These are phyloP conservation scores for Diaporthe sp. DNA, from an alignment of 2,329 filamentous ascomycete genomes.

Conservation along the genomic window DNA sequence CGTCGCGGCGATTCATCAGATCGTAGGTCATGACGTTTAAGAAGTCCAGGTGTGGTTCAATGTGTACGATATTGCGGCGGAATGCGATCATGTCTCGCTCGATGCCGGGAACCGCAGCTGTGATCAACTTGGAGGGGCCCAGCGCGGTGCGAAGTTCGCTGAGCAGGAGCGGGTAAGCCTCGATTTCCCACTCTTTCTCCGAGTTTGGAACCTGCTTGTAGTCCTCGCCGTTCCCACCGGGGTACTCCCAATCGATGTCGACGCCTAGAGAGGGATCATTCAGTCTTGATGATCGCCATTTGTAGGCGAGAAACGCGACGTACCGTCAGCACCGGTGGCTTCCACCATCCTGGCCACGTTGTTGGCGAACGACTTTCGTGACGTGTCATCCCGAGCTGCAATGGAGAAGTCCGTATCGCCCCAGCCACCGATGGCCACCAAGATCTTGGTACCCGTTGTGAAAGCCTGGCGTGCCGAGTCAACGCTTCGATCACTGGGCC, in stretches of 20 bases:
- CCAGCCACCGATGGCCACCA: conserved; percentile 83
- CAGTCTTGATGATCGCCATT: conserved; percentile 37
- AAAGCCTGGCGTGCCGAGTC: conserved; percentile 63
- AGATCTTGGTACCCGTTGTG: conserved; percentile 68
- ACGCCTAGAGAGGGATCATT: conserved; percentile 48
- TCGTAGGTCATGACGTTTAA: conserved; percentile 73
- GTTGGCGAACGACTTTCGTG: conserved; percentile 71
- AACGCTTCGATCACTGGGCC: conserved; percentile 69
- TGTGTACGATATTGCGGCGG: conserved; percentile 66
- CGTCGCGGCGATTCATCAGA: conserved; percentile 80
- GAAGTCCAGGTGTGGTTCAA: conserved; percentile 73
- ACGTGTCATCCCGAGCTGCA: conserved; percentile 66
- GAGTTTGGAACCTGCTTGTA: conserved; percentile 75
- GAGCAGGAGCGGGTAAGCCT: conserved; percentile 73
- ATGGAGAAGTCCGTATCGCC: conserved; percentile 75
- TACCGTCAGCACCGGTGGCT: conserved; percentile 75
- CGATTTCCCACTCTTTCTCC: conserved; percentile 71
- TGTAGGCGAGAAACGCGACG: conserved; percentile 45
- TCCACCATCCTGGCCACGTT: conserved; percentile 76
- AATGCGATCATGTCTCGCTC: conserved; percentile 78
- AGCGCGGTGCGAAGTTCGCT: conserved; percentile 70
- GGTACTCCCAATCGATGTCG: conserved; percentile 78
- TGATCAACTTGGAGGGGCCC: conserved; percentile 71
- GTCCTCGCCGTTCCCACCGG: conserved; percentile 76
- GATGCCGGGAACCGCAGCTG: conserved; percentile 76